These are phyloP conservation scores for Syncephalastrum sp. DNA, from an alignment of 371 early-diverging fungal species.

Conservation along the genomic window DNA sequence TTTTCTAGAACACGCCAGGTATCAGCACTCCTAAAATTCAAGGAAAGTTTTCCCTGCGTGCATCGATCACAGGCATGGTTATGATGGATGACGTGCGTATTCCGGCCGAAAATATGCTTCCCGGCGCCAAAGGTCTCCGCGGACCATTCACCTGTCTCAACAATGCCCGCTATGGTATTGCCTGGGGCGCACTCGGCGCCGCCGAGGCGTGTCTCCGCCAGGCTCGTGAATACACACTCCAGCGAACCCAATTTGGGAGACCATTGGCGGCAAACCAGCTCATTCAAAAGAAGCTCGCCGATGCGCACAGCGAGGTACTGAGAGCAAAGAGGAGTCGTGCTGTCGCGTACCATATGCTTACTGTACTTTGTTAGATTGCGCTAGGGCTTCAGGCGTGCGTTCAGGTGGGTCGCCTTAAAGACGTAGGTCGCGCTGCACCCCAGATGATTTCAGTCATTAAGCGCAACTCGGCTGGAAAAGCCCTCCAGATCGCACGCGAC, in stretches of 20 bases:
- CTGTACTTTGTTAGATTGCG: constrained; percentile 56
- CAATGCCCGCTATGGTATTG: constrained; percentile 96
- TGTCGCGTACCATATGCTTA: too few species aligned
- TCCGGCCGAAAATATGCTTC: constrained; percentile 86
- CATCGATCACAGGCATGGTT: constrained; percentile 97
- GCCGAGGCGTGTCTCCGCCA: constrained; percentile 89
- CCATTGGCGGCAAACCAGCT: constrained; percentile 94
- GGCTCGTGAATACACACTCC: constrained; percentile 88
- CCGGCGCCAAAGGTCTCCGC: constrained; percentile 86
- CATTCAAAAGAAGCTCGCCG: constrained; percentile 95
- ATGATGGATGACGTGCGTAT: constrained; percentile 97
- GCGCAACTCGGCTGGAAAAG: constrained; percentile 94
- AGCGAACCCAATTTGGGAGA: constrained; percentile 88
- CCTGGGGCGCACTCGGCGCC: constrained; percentile 97
- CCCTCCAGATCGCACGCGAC: constrained; percentile 88
- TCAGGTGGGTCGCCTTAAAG: constrained; percentile 94
- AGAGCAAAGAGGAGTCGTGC: too few species aligned
- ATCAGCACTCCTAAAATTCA: constrained; percentile 86
- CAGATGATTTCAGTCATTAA: constrained; percentile 97
- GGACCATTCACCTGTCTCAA: constrained; percentile 97
- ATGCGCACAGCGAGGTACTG: constrained; percentile 83
- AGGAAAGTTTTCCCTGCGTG: constrained; percentile 95
- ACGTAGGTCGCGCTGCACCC: constrained; percentile 80
- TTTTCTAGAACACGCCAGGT: constrained; percentile 73
- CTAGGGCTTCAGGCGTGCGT: constrained; percentile 88